A percentile compares a stretch with the other conserved stretches of the same genome.
Conservation (phyloP, 2,329 filamentous ascomycete genomes). For the Sporothrix variecibatus region DNA sequence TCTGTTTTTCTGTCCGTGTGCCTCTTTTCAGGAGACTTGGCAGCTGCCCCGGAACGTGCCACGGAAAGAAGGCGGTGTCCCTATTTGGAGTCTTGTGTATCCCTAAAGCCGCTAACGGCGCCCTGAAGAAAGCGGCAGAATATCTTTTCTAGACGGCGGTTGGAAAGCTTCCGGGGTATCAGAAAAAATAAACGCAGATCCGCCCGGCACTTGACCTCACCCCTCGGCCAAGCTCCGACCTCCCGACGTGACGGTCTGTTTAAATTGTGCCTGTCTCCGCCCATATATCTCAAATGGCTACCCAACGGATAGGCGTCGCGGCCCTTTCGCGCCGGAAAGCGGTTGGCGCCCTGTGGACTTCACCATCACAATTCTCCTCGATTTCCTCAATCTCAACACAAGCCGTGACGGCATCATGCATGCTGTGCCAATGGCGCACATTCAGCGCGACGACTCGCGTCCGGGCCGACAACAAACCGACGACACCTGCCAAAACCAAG, state of each 20-base stretch:
- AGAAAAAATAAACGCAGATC: conserved; percentile 12
- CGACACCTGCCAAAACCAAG: conserved; percentile 1
- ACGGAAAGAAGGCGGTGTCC: conserved; percentile 17
- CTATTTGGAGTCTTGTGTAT: background rate
- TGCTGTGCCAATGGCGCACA: conserved; percentile 52
- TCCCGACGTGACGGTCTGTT: background rate
- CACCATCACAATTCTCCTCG: background rate
- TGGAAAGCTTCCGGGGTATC: background rate
- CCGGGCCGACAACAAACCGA: conserved; percentile 31
- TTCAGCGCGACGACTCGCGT: conserved; percentile 19
- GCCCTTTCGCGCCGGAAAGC: conserved; percentile 3
- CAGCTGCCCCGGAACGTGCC: conserved; percentile 18
- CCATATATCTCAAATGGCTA: conserved; percentile 10
- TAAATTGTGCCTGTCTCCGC: background rate
- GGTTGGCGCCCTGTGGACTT: conserved; percentile 5
- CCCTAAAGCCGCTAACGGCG: background rate
- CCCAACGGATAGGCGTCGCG: background rate
- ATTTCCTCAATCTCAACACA: background rate
- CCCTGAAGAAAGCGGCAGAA: conserved; percentile 15
- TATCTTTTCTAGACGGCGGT: background rate
- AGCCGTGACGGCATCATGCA: conserved; percentile 39
- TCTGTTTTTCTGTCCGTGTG: background rate
- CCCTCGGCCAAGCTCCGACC: conserved; percentile 16
- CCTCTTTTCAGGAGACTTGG: background rate
- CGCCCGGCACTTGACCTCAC: background rate